phyloP scores from a whole-genome alignment of 2,329 filamentous ascomycete genomes.

The Acrodontium crateriforme region DNA sequence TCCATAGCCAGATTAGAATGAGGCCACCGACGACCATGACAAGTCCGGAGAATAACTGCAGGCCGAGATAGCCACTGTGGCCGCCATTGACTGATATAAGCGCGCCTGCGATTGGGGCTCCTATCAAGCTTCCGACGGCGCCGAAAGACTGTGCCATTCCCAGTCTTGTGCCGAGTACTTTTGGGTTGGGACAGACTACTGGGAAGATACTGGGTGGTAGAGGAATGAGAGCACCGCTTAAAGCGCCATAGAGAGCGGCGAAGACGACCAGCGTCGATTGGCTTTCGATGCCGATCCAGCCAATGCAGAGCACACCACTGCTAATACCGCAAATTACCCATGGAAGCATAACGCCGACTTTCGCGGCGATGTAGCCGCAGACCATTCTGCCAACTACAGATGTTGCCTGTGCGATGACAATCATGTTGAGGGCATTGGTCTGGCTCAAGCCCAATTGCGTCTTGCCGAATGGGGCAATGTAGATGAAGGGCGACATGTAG shows the following conservation, averaged over 20 bases:
- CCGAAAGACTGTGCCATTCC: conserved; percentile 35
- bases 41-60: conserved; percentile 19
- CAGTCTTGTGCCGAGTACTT: conserved; percentile 32
- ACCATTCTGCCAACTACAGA: conserved; percentile 41
- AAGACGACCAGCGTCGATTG: conserved; percentile 27
- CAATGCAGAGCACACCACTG: conserved; percentile 36
- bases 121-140: conserved; percentile 29
- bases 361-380: conserved; percentile 35
- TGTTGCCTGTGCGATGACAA: conserved; percentile 44
- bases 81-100: conserved; percentile 11
- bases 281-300: conserved; percentile 40
- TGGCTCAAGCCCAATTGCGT: conserved; percentile 28
- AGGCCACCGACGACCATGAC: conserved; percentile 16
- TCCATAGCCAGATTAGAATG: conserved; percentile 14
- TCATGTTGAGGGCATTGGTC: conserved; percentile 36
- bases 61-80: conserved; percentile 12
- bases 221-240: conserved; percentile 31
- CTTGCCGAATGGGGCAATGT: conserved; percentile 27
- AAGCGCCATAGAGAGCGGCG: conserved; percentile 31
- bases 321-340: conserved; percentile 36
- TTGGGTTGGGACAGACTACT: conserved; percentile 32
- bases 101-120: conserved; percentile 33
- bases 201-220: conserved; percentile 31
- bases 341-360: conserved; percentile 39
- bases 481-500: conserved; percentile 28